phyloP scores from a whole-genome alignment of 176 grass and related monocot genomes.

The Musa schizocarpa region DNA sequence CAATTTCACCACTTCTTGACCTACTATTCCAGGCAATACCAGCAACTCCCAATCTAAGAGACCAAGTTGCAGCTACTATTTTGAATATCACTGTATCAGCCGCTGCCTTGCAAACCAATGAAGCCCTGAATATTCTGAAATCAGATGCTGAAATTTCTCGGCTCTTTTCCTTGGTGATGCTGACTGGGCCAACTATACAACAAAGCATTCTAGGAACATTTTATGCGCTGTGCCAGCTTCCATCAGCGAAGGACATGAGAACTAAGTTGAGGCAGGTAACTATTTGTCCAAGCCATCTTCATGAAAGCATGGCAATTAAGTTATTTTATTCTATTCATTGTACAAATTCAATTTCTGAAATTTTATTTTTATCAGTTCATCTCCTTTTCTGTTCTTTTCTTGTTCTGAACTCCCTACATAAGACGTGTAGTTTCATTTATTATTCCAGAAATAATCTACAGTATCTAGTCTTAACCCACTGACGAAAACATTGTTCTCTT shows the following conservation, averaged over 20 bases:
- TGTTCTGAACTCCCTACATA: neutral
- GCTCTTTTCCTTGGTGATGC: conserved; percentile 4
- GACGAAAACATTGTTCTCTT: neutral
- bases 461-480: neutral
- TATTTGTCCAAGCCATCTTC: neutral
- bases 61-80: conserved; percentile 2
- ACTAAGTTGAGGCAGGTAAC: conserved; percentile 1
- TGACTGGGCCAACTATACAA: conserved; percentile 3
- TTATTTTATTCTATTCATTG: neutral
- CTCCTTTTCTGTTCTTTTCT: no score
- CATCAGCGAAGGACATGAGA: conserved; percentile 1
- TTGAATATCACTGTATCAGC: neutral
- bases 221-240: neutral
- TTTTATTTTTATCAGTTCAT: neutral
- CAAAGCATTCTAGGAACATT: conserved; percentile 1
- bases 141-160: conserved; percentile 3
- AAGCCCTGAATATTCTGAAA: neutral
- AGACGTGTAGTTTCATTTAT: neutral
- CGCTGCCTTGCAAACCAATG: neutral
- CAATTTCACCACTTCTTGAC: neutral
- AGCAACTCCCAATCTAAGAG: neutral
- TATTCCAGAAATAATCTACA: neutral
- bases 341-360: no score
- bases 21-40: neutral
- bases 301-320: neutral